Evolutionary conservation across 192 early-diverging fungal species (phyloP), one percentile per base, ranked within the genome.

Genomic region (Dimargaris cristalligena): DNA sequence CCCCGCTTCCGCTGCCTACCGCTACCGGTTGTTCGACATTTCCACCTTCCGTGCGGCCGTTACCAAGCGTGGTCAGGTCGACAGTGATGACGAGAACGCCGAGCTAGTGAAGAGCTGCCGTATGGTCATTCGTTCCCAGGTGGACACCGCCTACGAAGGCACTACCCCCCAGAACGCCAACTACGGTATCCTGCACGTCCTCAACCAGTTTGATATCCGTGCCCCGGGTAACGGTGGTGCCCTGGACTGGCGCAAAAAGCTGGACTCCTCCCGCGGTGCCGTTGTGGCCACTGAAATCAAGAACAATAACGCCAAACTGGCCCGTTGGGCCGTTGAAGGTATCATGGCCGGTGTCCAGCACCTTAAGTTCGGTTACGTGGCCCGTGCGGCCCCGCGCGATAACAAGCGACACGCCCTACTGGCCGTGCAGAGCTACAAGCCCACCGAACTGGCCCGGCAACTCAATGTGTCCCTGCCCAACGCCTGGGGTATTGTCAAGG

Each of bases 251-350:
- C 79, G 90, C 63, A 73, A 88, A 69, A 92, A 88, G 67, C 77
- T 99, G 31, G 94, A 99, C 72, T 74, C 87, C 30, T 89, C 93
- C 70, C 84, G 94, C 60, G 95, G 91, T 62, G 94, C 93, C 46
- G 88, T 96, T 29, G 88, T 97, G 59, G 92, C 92, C 0, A 90
- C 89, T 30, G 95, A 97, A 67, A 90, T 94, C 79, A 93, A 89
- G 76, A 99, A 97, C 76, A 97, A 99, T 79, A 79, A 82, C 60
- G 84, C 86, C 74, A 94, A 95, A 68, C 77, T 99, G 31, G 83
- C 91, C 26, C 79, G 89, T 57, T 99, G 95, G 95, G 87, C 91
- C n/a, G 77, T 89, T 55, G 92, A 99, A 74, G 81, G 79, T 35
- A 69, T 96, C 28, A 75, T 99, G 56, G 75, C 90, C 33, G 91